Evolutionary conservation across 192 early-diverging fungal species (phyloP).

Genomic region (Podila horticola): DNA sequence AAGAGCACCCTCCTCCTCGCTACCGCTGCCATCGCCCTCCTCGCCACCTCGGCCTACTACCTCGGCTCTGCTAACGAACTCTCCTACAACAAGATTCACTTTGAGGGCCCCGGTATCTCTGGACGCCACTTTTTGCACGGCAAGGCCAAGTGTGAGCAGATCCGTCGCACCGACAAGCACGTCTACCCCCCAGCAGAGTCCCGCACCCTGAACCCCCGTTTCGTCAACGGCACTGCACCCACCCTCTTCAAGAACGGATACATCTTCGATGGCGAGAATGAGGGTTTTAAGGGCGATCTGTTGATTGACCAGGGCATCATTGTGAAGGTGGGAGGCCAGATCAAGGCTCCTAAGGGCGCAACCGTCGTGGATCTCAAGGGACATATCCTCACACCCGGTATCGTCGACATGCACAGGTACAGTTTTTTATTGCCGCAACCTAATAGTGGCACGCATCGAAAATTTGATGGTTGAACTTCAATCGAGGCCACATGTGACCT

Average conservation of each 20-base stretch:
- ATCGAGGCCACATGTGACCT: too few species aligned
- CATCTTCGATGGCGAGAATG: slow-evolving; percentile 65
- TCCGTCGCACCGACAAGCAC: slow-evolving; percentile 27
- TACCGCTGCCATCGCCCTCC: slow-evolving; percentile 40
- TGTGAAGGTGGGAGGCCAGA: slow-evolving; percentile 50
- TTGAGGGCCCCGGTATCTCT: slow-evolving; percentile 45
- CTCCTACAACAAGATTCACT: slow-evolving; percentile 36
- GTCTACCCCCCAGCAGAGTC: slow-evolving; percentile 20
- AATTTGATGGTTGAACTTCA: too few species aligned
- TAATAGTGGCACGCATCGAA: too few species aligned
- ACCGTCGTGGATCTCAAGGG: slow-evolving; percentile 71
- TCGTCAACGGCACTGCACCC: slow-evolving; percentile 42
- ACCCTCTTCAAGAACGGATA: slow-evolving; percentile 68
- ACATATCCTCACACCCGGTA: slow-evolving; percentile 78
- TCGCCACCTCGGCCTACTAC: slow-evolving; percentile 32
- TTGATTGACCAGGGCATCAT: slow-evolving; percentile 68
- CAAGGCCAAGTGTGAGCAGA: slow-evolving; percentile 42
- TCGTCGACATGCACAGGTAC: slow-evolving; percentile 79
- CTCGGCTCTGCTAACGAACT: slow-evolving; percentile 45
- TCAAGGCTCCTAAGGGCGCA: slow-evolving; percentile 46
- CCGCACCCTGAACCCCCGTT: slow-evolving; percentile 57
- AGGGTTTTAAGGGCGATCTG: slow-evolving; percentile 58
- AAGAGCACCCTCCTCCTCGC: slow-evolving; percentile 40
- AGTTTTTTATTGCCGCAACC: background rate
- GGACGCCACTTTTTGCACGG: slow-evolving; percentile 25